Evolutionary conservation across 2,329 filamentous ascomycete genomes (phyloP).

Genomic region (Colletotrichum spinosum): DNA sequence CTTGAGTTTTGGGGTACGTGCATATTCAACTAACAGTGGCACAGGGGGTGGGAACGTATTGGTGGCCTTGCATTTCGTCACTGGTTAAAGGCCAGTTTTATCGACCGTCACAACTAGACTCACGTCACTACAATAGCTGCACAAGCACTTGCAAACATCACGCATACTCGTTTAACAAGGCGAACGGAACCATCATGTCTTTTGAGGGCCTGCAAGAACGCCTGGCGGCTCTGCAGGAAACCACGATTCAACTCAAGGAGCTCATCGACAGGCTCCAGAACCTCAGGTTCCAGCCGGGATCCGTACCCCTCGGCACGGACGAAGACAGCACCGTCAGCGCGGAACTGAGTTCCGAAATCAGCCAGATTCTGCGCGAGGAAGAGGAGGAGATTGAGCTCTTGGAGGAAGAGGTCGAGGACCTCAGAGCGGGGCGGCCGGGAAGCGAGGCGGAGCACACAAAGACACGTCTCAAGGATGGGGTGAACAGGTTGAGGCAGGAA

Average conservation of each 20-base stretch:
- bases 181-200: constrained; percentile 54
- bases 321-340: constrained; percentile 68
- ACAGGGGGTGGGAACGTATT: not conserved
- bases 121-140: not conserved
- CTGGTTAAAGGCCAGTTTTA: constrained; percentile 39
- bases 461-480: constrained; percentile 73
- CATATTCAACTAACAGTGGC: constrained; percentile 4
- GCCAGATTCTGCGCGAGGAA: constrained; percentile 78
- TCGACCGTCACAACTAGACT: constrained; percentile 1
- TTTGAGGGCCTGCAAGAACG: constrained; percentile 72
- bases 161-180: too few species aligned
- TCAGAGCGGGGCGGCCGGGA: constrained; percentile 63
- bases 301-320: constrained; percentile 61
- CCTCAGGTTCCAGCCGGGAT: constrained; percentile 69
- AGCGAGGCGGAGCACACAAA: constrained; percentile 71
- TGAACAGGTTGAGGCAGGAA: constrained; percentile 76
- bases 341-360: constrained; percentile 85
- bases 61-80: constrained; percentile 39
- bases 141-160: not conserved
- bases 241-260: constrained; percentile 65
- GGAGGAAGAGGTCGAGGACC: constrained; percentile 80
- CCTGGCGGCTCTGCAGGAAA: constrained; percentile 70
- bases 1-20: not conserved
- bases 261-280: constrained; percentile 70
- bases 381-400: constrained; percentile 88